These are phyloP conservation scores for Pyrenophora seminiperda DNA, from an alignment of 2,329 filamentous ascomycete genomes.

Conservation along the genomic window DNA sequence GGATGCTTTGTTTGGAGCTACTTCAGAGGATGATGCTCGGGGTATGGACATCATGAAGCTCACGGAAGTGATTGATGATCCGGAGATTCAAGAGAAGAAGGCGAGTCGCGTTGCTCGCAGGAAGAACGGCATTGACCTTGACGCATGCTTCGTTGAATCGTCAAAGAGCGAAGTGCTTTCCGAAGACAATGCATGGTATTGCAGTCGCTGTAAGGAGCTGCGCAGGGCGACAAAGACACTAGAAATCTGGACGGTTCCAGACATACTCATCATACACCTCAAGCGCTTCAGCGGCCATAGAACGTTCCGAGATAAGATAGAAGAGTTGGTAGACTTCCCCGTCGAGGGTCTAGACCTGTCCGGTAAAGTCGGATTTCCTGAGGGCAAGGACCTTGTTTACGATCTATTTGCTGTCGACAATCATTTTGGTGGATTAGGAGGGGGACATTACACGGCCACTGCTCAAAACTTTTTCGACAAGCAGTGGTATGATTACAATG, in stretches of 20 bases:
- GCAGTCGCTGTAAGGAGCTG: constrained; percentile 92
- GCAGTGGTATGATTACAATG: constrained; percentile 96
- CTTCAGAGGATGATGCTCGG: constrained; percentile 55
- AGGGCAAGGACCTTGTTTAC: constrained; percentile 82
- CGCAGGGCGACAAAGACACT: constrained; percentile 93
- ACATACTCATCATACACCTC: constrained; percentile 91
- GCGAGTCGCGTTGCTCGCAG: constrained; percentile 67
- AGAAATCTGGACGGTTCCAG: constrained; percentile 94
- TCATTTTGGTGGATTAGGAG: constrained; percentile 90
- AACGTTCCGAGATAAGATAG: constrained; percentile 85
- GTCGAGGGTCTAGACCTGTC: constrained; percentile 84
- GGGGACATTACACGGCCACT: constrained; percentile 94
- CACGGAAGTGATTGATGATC: constrained; percentile 60
- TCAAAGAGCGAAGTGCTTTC: constrained; percentile 92
- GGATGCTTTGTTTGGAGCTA: constrained; percentile 68
- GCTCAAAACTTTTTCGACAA: constrained; percentile 89
- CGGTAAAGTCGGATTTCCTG: constrained; percentile 76
- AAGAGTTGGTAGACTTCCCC: constrained; percentile 89
- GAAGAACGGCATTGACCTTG: constrained; percentile 78
- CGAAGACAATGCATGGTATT: constrained; percentile 97
- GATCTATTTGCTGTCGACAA: constrained; percentile 96
- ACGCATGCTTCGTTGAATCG: constrained; percentile 93
- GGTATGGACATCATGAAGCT: constrained; percentile 65
- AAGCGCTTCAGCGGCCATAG: constrained; percentile 92
- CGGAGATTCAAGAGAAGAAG: constrained; percentile 68